A percentile compares a stretch with the other conserved stretches of the same genome.
These are phyloP conservation scores for Xylariaceae sp. DNA, from an alignment of 2,329 filamentous ascomycete genomes.

Conservation along the genomic window DNA sequence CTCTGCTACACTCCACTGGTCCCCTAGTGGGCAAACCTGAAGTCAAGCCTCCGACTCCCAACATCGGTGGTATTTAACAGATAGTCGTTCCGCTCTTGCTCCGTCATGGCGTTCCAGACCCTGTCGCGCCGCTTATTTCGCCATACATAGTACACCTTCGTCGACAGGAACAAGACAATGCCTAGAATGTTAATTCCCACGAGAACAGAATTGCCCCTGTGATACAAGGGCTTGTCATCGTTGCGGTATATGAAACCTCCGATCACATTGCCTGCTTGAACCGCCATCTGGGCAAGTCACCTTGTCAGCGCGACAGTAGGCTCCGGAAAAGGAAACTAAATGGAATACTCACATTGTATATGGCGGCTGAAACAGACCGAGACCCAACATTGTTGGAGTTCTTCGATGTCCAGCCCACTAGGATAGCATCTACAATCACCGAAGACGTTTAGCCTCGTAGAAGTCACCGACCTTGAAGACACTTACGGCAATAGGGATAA, in stretches of 20 bases:
- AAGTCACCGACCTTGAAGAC: too few relatives aligned
- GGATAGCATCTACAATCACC: slow-evolving; percentile 39
- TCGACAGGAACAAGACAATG: slow-evolving; percentile 40
- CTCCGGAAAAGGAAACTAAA: not conserved
- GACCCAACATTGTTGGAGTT: slow-evolving; percentile 55
- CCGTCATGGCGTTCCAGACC: slow-evolving; percentile 40
- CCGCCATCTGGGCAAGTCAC: slow-evolving; percentile 23
- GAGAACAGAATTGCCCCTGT: slow-evolving; percentile 44
- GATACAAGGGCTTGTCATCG: slow-evolving; percentile 47
- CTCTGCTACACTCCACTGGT: too few relatives aligned
- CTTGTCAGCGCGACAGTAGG: too few relatives aligned
- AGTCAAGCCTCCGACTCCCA: slow-evolving; percentile 36
- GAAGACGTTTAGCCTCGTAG: slow-evolving; percentile 1
- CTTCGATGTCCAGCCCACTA: slow-evolving; percentile 50
- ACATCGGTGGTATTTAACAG: slow-evolving; percentile 31
- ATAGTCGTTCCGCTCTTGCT: slow-evolving; percentile 41
- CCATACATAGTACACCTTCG: slow-evolving; percentile 46
- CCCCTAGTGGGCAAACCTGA: slow-evolving; percentile 31
- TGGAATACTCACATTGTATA: slow-evolving; percentile 51
- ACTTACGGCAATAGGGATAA: slow-evolving; percentile 44
- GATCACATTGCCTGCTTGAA: slow-evolving; percentile 28
- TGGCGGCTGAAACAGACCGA: slow-evolving; percentile 48
- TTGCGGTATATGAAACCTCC: slow-evolving; percentile 42
- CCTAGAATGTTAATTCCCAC: slow-evolving; percentile 42
- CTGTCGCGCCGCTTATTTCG: slow-evolving; percentile 40